A percentile compares a stretch with the other conserved stretches of the same genome.
These are phyloP conservation scores for Xerocomellus intermedius DNA, from an alignment of 768 basidiomycete genomes.

Conservation along the genomic window DNA sequence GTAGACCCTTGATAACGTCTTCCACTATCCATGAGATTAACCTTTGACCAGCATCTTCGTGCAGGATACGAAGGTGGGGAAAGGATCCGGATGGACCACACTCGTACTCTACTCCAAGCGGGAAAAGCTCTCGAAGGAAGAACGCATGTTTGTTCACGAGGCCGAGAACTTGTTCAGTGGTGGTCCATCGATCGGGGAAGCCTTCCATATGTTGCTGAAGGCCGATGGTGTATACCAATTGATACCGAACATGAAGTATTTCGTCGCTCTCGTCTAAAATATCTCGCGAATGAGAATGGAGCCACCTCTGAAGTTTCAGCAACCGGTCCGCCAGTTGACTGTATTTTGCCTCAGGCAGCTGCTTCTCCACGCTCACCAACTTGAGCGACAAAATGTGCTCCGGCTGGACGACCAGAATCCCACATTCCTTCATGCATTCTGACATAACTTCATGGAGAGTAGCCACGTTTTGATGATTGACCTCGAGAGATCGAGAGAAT, in stretches of 20 bases:
- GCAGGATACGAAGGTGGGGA: slow-evolving; percentile 24
- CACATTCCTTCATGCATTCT: slow-evolving; percentile 39
- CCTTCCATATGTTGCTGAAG: slow-evolving; percentile 27
- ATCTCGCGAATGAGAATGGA: slow-evolving; percentile 26
- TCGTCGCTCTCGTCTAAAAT: slow-evolving; percentile 34
- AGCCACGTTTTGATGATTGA: slow-evolving; percentile 15
- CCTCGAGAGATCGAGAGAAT: slow-evolving; percentile 42
- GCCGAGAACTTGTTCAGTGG: slow-evolving; percentile 29
- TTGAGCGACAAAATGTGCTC: slow-evolving; percentile 54
- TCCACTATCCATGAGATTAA: slow-evolving; percentile 12
- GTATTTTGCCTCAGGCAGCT: slow-evolving; percentile 6
- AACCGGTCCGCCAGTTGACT: slow-evolving; percentile 14
- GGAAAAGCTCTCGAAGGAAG: slow-evolving; percentile 5
- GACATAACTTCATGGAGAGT: slow-evolving; percentile 34
- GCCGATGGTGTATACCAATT: slow-evolving; percentile 38
- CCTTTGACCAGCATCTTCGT: slow-evolving; percentile 7
- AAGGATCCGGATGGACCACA: slow-evolving; percentile 16
- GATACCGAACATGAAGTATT: slow-evolving; percentile 36
- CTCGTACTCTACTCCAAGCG: slow-evolving; percentile 20
- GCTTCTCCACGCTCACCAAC: slow-evolving; percentile 44
- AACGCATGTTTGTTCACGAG: slow-evolving; percentile 22
- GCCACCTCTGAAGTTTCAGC: slow-evolving; percentile 28
- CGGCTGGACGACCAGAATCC: slow-evolving; percentile 50
- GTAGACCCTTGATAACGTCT: slow-evolving; percentile 13
- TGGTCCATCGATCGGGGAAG: slow-evolving; percentile 36